Evolutionary conservation across 768 basidiomycete species (phyloP).

Genomic region (Cystobasidium ongulense): DNA sequence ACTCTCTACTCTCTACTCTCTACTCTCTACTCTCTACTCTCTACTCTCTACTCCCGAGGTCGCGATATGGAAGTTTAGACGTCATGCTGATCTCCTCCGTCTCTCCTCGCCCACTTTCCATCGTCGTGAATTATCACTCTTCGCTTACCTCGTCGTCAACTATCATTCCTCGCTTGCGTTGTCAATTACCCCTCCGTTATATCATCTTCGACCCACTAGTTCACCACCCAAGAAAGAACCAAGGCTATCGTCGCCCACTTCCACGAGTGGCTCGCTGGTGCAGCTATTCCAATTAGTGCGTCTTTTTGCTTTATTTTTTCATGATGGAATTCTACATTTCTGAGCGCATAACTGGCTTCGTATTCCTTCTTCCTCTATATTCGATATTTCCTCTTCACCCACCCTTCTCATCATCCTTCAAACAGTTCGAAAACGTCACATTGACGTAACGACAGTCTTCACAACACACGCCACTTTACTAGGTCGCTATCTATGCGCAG

Average conservation of each 20-base stretch:
- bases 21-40: not conserved
- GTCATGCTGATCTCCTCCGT: no score
- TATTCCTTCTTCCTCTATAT: no score
- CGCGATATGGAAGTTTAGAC: no score
- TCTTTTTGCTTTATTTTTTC: not conserved
- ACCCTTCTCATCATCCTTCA: not conserved
- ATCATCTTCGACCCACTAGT: slow-evolving; percentile 50
- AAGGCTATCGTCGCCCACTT: slow-evolving; percentile 94
- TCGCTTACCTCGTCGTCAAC: not conserved
- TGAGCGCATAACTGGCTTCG: no score
- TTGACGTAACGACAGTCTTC: slow-evolving; percentile 97
- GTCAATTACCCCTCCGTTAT: not conserved
- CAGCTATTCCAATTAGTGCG: slow-evolving; percentile 57
- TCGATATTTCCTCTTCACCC: not conserved
- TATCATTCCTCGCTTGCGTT: not conserved
- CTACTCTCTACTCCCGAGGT: no score
- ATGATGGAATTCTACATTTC: no score
- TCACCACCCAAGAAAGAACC: slow-evolving; percentile 65
- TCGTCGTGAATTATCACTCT: no score
- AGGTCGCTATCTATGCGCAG: slow-evolving; percentile 95
- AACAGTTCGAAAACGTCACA: slow-evolving; percentile 69
- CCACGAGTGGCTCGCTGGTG: slow-evolving; percentile 98
- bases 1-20: no score
- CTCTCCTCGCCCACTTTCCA: no score
- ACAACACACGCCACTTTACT: slow-evolving; percentile 97